phyloP scores from a whole-genome alignment of 2,329 filamentous ascomycete species.

The Harringtonia lauricola region DNA sequence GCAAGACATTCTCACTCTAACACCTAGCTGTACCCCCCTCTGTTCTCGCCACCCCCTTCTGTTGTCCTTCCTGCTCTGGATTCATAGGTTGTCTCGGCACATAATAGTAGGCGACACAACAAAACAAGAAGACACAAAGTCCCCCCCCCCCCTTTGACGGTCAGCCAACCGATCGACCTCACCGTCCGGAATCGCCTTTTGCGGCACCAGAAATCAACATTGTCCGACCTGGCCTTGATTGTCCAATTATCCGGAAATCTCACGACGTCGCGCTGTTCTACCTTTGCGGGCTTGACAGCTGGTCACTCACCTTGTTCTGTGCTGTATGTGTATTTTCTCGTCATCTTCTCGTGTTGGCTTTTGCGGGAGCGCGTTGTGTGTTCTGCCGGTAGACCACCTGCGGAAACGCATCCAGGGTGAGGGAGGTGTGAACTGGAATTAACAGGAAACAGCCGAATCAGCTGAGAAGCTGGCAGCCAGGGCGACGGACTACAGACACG shows the following conservation, averaged over 20 bases:
- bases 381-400: no score
- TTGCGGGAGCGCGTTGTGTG: no score
- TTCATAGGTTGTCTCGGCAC: constrained; percentile 1
- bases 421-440: no score
- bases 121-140: background rate
- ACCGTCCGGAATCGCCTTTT: background rate
- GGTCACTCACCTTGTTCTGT: background rate
- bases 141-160: background rate
- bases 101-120: background rate
- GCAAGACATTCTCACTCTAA: background rate
- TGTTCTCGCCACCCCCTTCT: background rate
- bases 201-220: background rate
- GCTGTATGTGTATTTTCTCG: background rate
- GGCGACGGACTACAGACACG: background rate
- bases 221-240: background rate
- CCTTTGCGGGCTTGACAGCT: no score
- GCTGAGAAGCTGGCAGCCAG: no score
- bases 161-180: constrained; percentile 3
- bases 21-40: background rate
- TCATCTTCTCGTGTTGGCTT: no score
- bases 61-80: background rate
- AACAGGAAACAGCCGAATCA: no score
- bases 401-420: no score
- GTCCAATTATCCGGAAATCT: constrained; percentile 2
- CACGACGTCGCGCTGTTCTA: background rate